Percentiles rank a stretch among this genome's conserved stretches.
Conservation (phyloP, 2,329 filamentous ascomycete species). For the Colletotrichum paranaense region DNA sequence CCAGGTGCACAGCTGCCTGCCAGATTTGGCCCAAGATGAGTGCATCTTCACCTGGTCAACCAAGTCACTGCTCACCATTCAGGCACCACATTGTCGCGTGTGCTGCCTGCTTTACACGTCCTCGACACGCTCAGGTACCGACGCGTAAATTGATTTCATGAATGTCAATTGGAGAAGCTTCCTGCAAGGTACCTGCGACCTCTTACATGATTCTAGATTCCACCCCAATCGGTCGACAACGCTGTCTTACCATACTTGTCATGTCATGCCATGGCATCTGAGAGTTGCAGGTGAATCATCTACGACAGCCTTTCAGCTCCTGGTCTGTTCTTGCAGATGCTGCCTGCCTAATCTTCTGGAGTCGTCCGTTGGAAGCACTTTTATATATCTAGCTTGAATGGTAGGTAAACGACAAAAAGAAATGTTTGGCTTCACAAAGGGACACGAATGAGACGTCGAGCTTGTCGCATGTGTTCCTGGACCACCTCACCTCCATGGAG, state of each 20-base stretch:
- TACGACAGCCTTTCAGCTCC: neutral
- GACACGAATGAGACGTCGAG: conserved; percentile 29
- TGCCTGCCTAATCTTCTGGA: neutral
- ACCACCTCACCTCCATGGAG: neutral
- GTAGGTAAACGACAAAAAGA: neutral
- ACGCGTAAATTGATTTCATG: conserved; percentile 23
- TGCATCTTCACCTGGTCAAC: conserved; percentile 23
- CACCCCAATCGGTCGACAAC: neutral
- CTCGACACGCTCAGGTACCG: conserved; percentile 11
- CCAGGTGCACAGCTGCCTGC: conserved; percentile 18
- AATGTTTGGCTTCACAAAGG: neutral
- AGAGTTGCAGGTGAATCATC: neutral
- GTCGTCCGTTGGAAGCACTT: neutral
- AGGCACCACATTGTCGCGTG: conserved; percentile 22
- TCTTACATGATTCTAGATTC: neutral
- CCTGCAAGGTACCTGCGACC: neutral
- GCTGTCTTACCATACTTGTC: too few species aligned
- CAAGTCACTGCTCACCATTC: conserved; percentile 27
- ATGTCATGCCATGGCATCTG: neutral
- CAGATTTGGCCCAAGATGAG: conserved; percentile 8
- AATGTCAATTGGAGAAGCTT: neutral
- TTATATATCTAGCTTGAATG: neutral
- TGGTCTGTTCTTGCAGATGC: neutral
- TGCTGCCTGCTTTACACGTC: conserved; percentile 22
- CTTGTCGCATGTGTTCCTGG: conserved; percentile 23